Percentiles rank a stretch among this genome's conserved stretches.
Evolutionary conservation across 2,329 filamentous ascomycete genomes (phyloP).

Genomic region (Cladobotryum mycophilum): DNA sequence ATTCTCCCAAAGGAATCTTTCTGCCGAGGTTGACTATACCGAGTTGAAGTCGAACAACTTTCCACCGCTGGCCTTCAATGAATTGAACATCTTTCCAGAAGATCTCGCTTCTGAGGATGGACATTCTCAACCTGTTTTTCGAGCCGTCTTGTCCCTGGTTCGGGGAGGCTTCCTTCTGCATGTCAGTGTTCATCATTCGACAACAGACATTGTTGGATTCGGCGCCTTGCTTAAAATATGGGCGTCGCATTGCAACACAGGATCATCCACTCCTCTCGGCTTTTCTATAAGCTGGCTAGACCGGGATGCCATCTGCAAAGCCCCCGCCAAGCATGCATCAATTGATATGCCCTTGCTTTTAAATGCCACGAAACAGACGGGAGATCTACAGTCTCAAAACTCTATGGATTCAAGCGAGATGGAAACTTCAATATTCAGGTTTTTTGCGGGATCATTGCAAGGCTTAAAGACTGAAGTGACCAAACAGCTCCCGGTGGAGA

Average conservation of each 20-base stretch:
- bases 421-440: not conserved
- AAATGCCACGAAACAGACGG: not conserved
- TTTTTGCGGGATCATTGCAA: not conserved
- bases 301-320: not conserved
- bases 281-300: too few species aligned
- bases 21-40: not conserved
- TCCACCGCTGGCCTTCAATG: not conserved
- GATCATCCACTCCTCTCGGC: not conserved
- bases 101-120: not conserved
- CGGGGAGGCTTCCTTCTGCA: conserved; percentile 2
- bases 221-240: conserved; percentile 5
- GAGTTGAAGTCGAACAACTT: not conserved
- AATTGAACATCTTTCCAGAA: too few species aligned
- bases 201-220: conserved; percentile 3
- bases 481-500: not conserved
- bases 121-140: conserved; percentile 1
- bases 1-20: not conserved
- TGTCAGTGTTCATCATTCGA: conserved; percentile 2
- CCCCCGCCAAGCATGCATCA: not conserved
- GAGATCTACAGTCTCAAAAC: not conserved
- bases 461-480: not conserved
- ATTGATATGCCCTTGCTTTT: conserved; percentile 1
- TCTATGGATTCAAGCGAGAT: not conserved
- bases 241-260: conserved; percentile 4
- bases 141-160: conserved; percentile 3